Base-by-base conservation (phyloP, 306 rosid genomes). In the Trifolium dubium region DNA sequence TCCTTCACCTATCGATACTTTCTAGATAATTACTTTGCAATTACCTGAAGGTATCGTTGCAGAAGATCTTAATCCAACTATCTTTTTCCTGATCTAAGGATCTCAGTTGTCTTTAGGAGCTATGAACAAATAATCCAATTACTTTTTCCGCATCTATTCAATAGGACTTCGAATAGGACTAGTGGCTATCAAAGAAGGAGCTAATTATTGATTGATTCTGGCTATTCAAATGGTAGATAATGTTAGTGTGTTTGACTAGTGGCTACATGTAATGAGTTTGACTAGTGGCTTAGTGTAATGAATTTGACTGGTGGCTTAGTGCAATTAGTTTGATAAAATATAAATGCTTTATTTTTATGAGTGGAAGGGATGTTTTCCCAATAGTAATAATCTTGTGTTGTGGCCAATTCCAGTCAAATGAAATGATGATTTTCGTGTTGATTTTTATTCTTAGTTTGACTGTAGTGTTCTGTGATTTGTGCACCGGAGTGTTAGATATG, bases 281-380 rank as follows among this genome's bases (percentile, higher is more conserved):
- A 11, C 50, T 11, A 44, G 0, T 44, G 50, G 15, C 50, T 50
- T 69, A 18, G 44, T 41, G 69, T 47, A 17, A 8, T 53, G 59
- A 23, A n/a, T 5, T 51, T 51, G 23, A 51, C 28, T 15, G 4
- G 29, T 17, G 12, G 58, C 11, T 51, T 69, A 50, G 14, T 10
- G 75, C 39, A 4, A 50, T 13, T 19, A 79, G 31, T 73, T 80
- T 68, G 64, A 11, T 47, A 56, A 56, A 50, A 29, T 15, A 46
- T 54, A 54, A 51, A 17, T 62, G 19, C n/a, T 37, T 29, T 13
- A 28, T 23, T 73, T 61, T 46, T 7, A 73, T 67, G 23, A 58
- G 44, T 5, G 37, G 71, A 60, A 67, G 9, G 63, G 11, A 19
- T 64, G 29, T 44, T 50, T 55, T 49, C 44, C 55, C 37, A 55